Evolutionary conservation across 129 eudicot genomes (phyloP).

Genomic region (Dittrichia graveolens): DNA sequence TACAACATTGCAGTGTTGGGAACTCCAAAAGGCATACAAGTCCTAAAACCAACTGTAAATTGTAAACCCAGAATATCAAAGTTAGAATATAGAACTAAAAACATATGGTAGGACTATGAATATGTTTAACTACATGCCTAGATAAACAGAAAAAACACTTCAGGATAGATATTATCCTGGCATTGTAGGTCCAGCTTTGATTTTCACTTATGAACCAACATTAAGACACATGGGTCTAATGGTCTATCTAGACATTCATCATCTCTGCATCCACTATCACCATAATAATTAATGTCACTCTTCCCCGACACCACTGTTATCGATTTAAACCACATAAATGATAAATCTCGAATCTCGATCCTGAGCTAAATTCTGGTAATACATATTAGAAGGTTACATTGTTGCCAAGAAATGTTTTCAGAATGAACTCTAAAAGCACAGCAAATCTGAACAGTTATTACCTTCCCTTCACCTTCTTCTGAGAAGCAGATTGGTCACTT

Average conservation of each 20-base stretch:
- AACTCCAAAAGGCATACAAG: too few species aligned
- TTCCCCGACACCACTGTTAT: neutral
- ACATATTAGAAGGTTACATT: neutral
- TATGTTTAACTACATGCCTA: neutral
- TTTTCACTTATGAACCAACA: too few species aligned
- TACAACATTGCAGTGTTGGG: too few species aligned
- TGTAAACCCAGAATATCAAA: too few species aligned
- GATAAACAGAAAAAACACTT: neutral
- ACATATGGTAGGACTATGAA: too few species aligned
- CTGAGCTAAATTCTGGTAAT: neutral
- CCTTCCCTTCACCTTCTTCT: conserved; percentile 88
- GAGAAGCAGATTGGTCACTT: conserved; percentile 67
- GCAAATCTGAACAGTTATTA: conserved; percentile 16
- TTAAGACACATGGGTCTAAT: too few species aligned
- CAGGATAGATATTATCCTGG: too few species aligned
- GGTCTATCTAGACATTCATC: neutral
- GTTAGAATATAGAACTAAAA: too few species aligned
- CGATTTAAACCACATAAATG: neutral
- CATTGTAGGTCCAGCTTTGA: too few species aligned
- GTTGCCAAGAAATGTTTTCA: neutral
- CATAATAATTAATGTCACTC: neutral
- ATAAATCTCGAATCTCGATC: too few species aligned
- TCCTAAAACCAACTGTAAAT: too few species aligned
- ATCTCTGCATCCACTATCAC: neutral
- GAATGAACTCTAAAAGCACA: neutral